Conservation (phyloP, 805 yeast species). For the Nakazawaea ernobii region DNA sequence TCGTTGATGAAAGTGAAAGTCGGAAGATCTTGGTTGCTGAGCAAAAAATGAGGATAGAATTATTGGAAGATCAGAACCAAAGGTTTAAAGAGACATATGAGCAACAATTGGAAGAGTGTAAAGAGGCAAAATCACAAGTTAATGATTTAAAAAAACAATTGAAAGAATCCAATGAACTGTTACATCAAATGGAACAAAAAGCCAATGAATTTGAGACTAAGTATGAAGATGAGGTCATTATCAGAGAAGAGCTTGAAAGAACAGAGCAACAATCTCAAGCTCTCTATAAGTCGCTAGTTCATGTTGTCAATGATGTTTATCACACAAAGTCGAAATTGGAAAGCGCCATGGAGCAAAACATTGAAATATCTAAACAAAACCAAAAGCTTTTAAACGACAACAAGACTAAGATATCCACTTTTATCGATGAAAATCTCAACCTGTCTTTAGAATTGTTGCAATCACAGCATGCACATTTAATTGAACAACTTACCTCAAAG, state of each 20-base stretch:
- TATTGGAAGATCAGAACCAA: slow-evolving; percentile 41
- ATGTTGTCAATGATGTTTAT: slow-evolving; percentile 9
- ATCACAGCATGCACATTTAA: background rate
- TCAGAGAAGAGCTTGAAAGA: slow-evolving; percentile 14
- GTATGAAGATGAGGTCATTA: slow-evolving; percentile 10
- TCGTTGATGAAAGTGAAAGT: slow-evolving; percentile 40
- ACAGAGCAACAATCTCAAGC: slow-evolving; percentile 12
- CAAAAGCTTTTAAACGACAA: background rate
- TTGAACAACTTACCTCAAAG: background rate
- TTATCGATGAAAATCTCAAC: background rate
- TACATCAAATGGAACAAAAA: slow-evolving; percentile 2
- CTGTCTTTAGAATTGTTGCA: background rate
- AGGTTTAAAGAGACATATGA: slow-evolving; percentile 36
- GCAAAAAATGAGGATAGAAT: slow-evolving; percentile 39
- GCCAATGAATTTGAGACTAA: slow-evolving; percentile 10
- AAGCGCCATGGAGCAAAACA: background rate
- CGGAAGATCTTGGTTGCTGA: slow-evolving; percentile 44
- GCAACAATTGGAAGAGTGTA: slow-evolving; percentile 7
- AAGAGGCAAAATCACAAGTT: background rate
- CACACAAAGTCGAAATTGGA: slow-evolving; percentile 8
- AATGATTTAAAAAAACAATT: background rate
- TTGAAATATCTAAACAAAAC: background rate
- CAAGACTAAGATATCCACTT: background rate
- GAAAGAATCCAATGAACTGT: slow-evolving; percentile 6
- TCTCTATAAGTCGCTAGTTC: slow-evolving; percentile 8